Evolutionary conservation across 768 basidiomycete species (phyloP), one percentile per base, ranked within the genome.

Genomic region (Boletus bicolor): DNA sequence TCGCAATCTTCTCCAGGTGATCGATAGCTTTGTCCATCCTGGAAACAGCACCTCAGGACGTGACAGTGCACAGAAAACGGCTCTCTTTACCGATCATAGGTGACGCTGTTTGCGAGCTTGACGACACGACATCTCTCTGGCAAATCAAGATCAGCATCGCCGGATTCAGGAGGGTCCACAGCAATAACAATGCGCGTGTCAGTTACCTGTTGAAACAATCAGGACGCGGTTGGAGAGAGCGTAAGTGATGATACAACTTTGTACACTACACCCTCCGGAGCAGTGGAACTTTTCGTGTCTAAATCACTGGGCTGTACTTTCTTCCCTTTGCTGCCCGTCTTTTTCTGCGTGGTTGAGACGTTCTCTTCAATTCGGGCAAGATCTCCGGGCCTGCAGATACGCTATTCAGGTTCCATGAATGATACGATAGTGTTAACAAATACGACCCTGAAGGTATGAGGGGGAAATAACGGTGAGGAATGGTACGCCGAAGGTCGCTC

Each of bases 41-140:
- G 26, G 34, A 50, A 43, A 55, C n/a, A 15, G 30, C 5, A 36
- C n/a, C 5, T 66, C 32, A 57, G 19, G 9, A 44, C 19, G 34
- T 7, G 19, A n/a, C 5, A 15, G 19, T 14, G 1, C 6, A 41
- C 4, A 32, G 21, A 37, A 34, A 19, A 0, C 17, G 10, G 10
- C 19, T 17, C 17, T 24, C 36, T 58, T 42, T 67, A 84, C 90
- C 94, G 81, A 63, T 94, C 92, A 68, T 90, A 94, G 0, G 95
- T 98, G 15, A 91, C 85, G 52, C 86, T 93, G 63, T 98, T 98
- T 12, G 93, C 93, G 2, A 96, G 77, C 67, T 98, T 98, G 49
- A 98, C 68, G 49, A 94, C 74, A 17, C 91, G 79, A 72, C 93
- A 91, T 48, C 89, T 79, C 64, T 95, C 93, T 7, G 93, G 91